Evolutionary conservation across 306 rosid genomes (phyloP), one percentile per base, ranked within the genome.

Genomic region (Trifolium dubium): DNA sequence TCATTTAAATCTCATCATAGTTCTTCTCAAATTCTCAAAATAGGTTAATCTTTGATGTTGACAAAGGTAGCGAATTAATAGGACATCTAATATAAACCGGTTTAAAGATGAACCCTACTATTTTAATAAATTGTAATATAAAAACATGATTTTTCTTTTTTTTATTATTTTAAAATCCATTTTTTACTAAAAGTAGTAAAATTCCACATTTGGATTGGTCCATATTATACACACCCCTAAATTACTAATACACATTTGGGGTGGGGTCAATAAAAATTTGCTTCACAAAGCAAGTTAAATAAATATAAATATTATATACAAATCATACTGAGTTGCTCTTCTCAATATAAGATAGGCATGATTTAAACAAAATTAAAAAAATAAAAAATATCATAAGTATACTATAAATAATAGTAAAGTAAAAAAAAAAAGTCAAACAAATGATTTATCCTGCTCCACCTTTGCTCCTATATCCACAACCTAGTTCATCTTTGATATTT

Each of bases 401-500:
- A 47, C n/a, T 31, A 56, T 47, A 63, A 58, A 70, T 17, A 59
- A 65, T 37, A 50, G 31, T 67, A 43, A 72, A 53, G 40, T 8
- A 7, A 19, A 63, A 9, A 63, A 13, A 43, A 56, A 32, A 19
- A 6, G 18, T 14, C 19, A 32, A 18, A 59, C 29, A 70, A 51
- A 66, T 39, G 5, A 50, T 62, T 77, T 70, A 56, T 78, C 61
- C 44, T 56, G 29, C 50, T 10, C 47, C 17, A 4, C 5, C 8
- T 41, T 77, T 35, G 53, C 70, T 62, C 67, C 18, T 59, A 37
- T 61, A 69, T 71, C 77, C 51, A 71, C 49, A 62, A 23, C 65
- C 66, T 61, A n/a, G 71, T 62, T n/a, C 64, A 69, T 49, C 71
- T 47, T 69, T 69, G 28, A 69, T 35, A 69, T 71, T 60, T 39